Evolutionary conservation across 2,329 filamentous ascomycete genomes (phyloP).

Genomic region (Exophiala viscosa): DNA sequence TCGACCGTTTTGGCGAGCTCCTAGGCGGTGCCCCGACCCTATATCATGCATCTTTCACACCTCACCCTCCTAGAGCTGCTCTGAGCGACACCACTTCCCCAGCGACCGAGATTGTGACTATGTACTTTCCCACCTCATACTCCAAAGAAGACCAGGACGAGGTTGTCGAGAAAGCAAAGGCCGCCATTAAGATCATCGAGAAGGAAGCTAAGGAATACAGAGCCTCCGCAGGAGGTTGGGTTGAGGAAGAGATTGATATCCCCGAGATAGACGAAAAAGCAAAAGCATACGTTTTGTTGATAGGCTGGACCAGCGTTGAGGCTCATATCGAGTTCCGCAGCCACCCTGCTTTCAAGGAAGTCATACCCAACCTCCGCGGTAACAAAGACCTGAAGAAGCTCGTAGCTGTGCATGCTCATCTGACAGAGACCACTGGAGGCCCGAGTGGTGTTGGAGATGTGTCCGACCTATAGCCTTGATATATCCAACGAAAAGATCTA

Average conservation of each 20-base stretch:
- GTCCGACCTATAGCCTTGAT: not conserved
- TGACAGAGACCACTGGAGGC: conserved; percentile 2
- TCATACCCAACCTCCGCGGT: conserved; percentile 21
- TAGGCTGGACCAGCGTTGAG: conserved; percentile 40
- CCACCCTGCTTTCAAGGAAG: conserved; percentile 35
- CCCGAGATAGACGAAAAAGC: conserved; percentile 30
- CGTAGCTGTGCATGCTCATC: conserved; percentile 21
- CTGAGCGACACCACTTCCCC: conserved; percentile 20
- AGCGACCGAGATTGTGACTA: conserved; percentile 24
- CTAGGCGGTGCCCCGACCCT: conserved; percentile 14
- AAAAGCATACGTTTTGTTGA: conserved; percentile 30
- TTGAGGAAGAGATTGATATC: conserved; percentile 31
- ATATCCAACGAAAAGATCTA: not conserved
- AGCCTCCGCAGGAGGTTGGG: conserved; percentile 26
- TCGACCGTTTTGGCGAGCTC: conserved; percentile 22
- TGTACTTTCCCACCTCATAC: conserved; percentile 21
- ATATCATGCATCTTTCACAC: conserved; percentile 23
- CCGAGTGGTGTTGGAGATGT: not conserved
- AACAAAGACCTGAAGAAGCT: conserved; percentile 25
- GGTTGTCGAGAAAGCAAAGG: conserved; percentile 11
- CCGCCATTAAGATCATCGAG: conserved; percentile 15
- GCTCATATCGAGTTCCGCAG: conserved; percentile 37
- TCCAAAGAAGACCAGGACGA: conserved; percentile 15
- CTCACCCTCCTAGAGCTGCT: conserved; percentile 24
- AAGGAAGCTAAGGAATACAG: conserved; percentile 23